A percentile compares a stretch with the other conserved stretches of the same genome.
Evolutionary conservation across 1,139 yeast genomes (phyloP).

Genomic region (Protomyces lactucae-debilis): DNA sequence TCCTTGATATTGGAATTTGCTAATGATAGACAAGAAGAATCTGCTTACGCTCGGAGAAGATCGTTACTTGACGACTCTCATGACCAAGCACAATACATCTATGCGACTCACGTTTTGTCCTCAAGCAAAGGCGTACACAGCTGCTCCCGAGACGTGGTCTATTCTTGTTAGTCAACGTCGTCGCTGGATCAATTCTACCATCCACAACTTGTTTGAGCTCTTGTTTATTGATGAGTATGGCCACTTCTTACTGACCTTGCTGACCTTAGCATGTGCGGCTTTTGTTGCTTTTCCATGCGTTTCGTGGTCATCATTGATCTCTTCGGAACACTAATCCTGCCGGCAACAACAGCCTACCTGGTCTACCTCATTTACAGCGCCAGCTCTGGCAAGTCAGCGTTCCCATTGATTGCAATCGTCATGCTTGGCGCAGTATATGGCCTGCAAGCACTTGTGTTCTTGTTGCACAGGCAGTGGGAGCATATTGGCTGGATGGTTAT

Average conservation of each 20-base stretch:
- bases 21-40: constrained; percentile 41
- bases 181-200: constrained; percentile 44
- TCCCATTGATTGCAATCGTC: constrained; percentile 40
- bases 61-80: constrained; percentile 43
- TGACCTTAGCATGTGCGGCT: constrained; percentile 39
- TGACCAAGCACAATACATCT: constrained; percentile 39
- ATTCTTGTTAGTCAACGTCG: constrained; percentile 41
- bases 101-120: constrained; percentile 39
- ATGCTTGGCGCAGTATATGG: constrained; percentile 41
- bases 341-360: constrained; percentile 40
- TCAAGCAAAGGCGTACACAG: constrained; percentile 40
- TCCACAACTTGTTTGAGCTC: constrained; percentile 41
- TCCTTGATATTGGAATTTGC: neutral
- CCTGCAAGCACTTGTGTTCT: constrained; percentile 40
- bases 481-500: constrained; percentile 44
- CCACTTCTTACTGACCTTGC: neutral
- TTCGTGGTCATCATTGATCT: constrained; percentile 41
- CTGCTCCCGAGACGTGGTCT: constrained; percentile 40
- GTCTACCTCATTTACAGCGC: constrained; percentile 40
- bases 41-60: constrained; percentile 45
- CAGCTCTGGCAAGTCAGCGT: constrained; percentile 37
- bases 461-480: constrained; percentile 42
- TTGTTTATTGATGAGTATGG: constrained; percentile 34
- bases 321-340: constrained; percentile 40
- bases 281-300: constrained; percentile 41